phyloP scores from a whole-genome alignment of 306 rosid species.

The Cicer yamashitae region DNA sequence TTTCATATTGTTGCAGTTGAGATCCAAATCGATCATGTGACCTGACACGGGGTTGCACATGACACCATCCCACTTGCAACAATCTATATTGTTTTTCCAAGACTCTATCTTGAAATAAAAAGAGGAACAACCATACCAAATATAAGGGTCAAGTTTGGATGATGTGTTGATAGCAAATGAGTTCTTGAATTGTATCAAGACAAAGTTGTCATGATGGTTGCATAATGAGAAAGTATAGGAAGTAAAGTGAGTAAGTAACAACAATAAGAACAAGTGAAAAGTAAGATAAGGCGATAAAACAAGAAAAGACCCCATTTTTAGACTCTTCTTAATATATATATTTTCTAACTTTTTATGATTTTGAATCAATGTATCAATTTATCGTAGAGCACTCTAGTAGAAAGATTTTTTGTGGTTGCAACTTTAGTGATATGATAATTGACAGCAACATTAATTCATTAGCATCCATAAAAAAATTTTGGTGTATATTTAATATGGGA shows the following conservation, averaged over 20 bases:
- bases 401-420: background rate
- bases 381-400: background rate
- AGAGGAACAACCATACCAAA: background rate
- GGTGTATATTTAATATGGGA: background rate
- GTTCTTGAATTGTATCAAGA: constrained; percentile 17
- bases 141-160: background rate
- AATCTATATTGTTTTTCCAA: background rate
- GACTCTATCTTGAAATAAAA: background rate
- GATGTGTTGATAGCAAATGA: background rate
- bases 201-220: constrained; percentile 6
- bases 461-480: background rate
- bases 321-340: background rate
- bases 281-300: background rate
- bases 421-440: background rate
- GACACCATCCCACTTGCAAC: background rate
- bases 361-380: background rate
- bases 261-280: background rate
- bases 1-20: background rate
- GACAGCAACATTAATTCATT: background rate
- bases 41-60: background rate
- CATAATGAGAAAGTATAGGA: background rate
- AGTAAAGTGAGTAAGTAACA: background rate
- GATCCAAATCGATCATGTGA: background rate
- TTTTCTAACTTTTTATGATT: background rate
- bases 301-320: background rate